A percentile compares a stretch with the other conserved stretches of the same genome.
Evolutionary conservation across 1,139 yeast species (phyloP).

Genomic region (Hansenula lynferdii): DNA sequence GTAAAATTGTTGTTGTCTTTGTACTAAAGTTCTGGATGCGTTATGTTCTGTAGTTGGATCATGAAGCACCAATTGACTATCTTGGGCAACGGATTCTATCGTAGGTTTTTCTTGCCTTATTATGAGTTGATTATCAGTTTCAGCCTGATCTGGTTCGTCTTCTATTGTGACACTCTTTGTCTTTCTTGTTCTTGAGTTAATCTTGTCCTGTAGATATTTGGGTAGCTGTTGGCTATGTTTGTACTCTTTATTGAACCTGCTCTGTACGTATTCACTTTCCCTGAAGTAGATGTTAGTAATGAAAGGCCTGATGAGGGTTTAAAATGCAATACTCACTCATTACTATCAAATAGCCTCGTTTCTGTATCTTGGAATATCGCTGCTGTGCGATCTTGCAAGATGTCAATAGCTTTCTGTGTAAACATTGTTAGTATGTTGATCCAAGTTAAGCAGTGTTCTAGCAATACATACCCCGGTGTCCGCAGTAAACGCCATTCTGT

Average conservation of each 20-base stretch:
- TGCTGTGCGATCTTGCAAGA: slow-evolving; percentile 10
- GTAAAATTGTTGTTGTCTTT: slow-evolving; percentile 17
- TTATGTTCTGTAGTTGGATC: slow-evolving; percentile 3
- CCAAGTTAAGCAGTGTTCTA: neutral
- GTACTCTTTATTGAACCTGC: slow-evolving; percentile 27
- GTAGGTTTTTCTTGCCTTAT: slow-evolving; percentile 3
- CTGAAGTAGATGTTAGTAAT: slow-evolving; percentile 2
- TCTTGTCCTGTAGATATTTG: slow-evolving; percentile 18
- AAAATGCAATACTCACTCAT: slow-evolving; percentile 4
- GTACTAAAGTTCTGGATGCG: slow-evolving; percentile 22
- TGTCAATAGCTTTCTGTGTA: slow-evolving; percentile 9
- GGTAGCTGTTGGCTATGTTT: slow-evolving; percentile 21
- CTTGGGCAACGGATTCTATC: neutral
- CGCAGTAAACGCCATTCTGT: slow-evolving; percentile 7
- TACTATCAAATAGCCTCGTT: slow-evolving; percentile 1
- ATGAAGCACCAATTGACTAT: slow-evolving; percentile 8
- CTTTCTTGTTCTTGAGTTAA: slow-evolving; percentile 13
- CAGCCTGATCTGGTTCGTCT: slow-evolving; percentile 6
- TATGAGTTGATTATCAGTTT: slow-evolving; percentile 4
- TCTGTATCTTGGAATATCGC: slow-evolving; percentile 9
- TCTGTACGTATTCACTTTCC: slow-evolving; percentile 16
- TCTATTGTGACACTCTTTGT: slow-evolving; percentile 11
- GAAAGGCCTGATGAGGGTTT: neutral
- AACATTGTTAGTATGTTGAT: neutral
- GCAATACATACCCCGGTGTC: slow-evolving; percentile 8